Evolutionary conservation across 225 moss, liverwort and hornwort species (phyloP), one percentile per base, ranked within the genome.

Genomic region (Lunularia cruciata): DNA sequence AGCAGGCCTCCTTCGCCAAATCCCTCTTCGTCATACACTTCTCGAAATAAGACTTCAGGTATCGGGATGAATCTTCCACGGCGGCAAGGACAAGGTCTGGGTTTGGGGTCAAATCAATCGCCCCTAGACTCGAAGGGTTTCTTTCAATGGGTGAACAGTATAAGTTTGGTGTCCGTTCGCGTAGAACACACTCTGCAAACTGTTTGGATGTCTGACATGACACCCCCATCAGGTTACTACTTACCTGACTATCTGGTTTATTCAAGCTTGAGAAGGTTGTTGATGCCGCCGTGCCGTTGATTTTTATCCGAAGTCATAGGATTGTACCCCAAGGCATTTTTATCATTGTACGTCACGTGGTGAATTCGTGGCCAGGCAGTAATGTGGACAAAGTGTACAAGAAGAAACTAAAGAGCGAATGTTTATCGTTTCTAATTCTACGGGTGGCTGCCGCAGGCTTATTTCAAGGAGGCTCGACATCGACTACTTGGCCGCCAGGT

Each of bases 1-100:
- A 89, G 89, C 77, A 88, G 90, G 15, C 98, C 98, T 40, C 79
- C 91, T 57, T 98, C 98, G 43, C 98, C 93, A 0, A 91, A 83
- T 39, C 90, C 86, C 9, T 73, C 91, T 11, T 83, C 90, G 32
- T 84, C 89, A 20, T 90, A 83, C 34, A 88, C 87, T 59, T 83
- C 83, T n/a, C 87, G 90, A 49, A 87, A 78, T 35, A 93, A 85
- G 85, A 68, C 83, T 65, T 73, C 84, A 9, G 76, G 76, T 39
- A 77, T 89, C 78, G 70, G 78, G 52, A 72, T 82, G 60, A 86
- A 77, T 36, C 63, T 83, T 25, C 70, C 65, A 4, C 87, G 90
- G 75, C 81, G 87, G 72, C 90, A 77, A 52, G 90, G 81, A 30
- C 89, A 84, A 70, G 58, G 67, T 53, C 15, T 67, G 35, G 53